A percentile compares a stretch with the other conserved stretches of the same genome.
Conservation (phyloP, 805 yeast species). For the Yarrowia sp. region DNA sequence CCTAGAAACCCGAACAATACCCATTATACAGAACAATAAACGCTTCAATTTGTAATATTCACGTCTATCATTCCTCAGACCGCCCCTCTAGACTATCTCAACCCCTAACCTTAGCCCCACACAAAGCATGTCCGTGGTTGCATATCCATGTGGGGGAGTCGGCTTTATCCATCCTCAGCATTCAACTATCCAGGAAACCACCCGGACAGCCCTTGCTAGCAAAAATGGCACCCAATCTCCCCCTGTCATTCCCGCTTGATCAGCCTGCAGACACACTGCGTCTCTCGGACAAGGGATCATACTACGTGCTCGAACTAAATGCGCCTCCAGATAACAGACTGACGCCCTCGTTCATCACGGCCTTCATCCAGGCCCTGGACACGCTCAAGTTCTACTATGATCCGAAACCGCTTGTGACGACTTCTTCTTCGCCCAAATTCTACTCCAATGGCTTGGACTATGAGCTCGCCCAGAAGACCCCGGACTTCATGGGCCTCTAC, state of each 20-base stretch:
- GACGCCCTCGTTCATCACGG: slow-evolving; percentile 38
- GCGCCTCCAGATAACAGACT: slow-evolving; percentile 42
- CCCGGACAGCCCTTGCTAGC: not conserved
- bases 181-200: too few relatives aligned
- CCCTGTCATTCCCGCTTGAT: not conserved
- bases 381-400: slow-evolving; percentile 34
- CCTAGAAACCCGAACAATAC: too few relatives aligned
- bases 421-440: slow-evolving; percentile 41
- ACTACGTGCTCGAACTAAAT: slow-evolving; percentile 38
- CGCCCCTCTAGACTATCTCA: too few relatives aligned
- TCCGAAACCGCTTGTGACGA: slow-evolving; percentile 40
- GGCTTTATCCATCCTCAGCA: too few relatives aligned
- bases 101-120: slow-evolving; percentile 13
- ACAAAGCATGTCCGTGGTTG: not conserved
- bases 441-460: slow-evolving; percentile 44
- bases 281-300: slow-evolving; percentile 24
- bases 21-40: too few relatives aligned
- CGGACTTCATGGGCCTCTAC: slow-evolving; percentile 37
- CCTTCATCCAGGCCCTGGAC: slow-evolving; percentile 39
- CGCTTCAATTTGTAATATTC: too few relatives aligned
- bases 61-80: too few relatives aligned
- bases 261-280: not conserved
- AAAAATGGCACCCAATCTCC: not conserved
- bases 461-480: slow-evolving; percentile 38
- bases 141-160: slow-evolving; percentile 1